Percentiles rank a stretch among this genome's conserved stretches.
phyloP scores from a whole-genome alignment of 2,329 filamentous ascomycete species.

The Ustulina deusta region DNA sequence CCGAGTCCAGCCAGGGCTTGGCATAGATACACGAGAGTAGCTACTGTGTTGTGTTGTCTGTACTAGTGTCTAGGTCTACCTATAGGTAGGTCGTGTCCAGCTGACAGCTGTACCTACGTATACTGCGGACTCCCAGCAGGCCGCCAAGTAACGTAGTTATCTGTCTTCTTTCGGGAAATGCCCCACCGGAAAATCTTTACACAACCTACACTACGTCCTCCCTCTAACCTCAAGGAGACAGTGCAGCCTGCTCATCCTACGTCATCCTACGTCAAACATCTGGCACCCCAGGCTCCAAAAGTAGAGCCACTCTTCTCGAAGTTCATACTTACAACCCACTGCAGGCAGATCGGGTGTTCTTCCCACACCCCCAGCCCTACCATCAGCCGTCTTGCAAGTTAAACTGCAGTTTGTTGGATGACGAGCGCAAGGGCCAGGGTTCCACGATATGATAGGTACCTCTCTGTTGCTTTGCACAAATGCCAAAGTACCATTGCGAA shows the following conservation, averaged over 20 bases:
- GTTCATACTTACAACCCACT: not conserved
- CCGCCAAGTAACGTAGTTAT: no score
- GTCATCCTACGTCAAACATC: conserved; percentile 22
- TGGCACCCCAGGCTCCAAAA: not conserved
- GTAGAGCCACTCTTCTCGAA: conserved; percentile 6
- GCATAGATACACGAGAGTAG: not conserved
- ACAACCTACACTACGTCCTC: not conserved
- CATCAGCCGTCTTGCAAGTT: not conserved
- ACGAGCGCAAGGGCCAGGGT: not conserved
- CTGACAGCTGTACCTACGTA: no score
- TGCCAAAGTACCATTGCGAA: not conserved
- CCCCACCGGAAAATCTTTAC: conserved; percentile 17
- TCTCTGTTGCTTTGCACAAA: not conserved
- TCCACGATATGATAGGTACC: not conserved
- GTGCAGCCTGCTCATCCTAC: conserved; percentile 1
- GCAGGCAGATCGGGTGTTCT: not conserved
- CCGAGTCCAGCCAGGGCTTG: conserved; percentile 31
- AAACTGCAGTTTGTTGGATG: conserved; percentile 2
- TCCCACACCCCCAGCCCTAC: conserved; percentile 8
- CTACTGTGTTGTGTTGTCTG: not conserved
- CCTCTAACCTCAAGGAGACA: conserved; percentile 26
- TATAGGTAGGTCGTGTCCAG: no score
- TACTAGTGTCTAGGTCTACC: no score
- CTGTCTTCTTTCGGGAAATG: no score
- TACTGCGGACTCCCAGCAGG: no score